A percentile compares a stretch with the other conserved stretches of the same genome.
Evolutionary conservation across 2,329 filamentous ascomycete species (phyloP).

Genomic region (Diplodia sapinea): DNA sequence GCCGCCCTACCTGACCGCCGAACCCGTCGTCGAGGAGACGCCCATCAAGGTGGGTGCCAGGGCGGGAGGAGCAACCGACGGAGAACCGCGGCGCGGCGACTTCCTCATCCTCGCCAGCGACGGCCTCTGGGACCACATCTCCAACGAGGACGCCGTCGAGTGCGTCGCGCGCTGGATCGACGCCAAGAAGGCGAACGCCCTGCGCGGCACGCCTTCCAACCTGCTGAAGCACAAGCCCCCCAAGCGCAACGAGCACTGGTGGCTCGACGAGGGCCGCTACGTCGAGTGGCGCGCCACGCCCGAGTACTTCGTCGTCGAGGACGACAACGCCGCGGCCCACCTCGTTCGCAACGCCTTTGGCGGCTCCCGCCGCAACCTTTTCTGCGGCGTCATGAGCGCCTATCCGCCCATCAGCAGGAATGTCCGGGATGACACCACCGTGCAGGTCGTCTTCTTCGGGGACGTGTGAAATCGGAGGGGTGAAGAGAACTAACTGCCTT

Average conservation of each 20-base stretch:
- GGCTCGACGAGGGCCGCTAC: conserved; percentile 39
- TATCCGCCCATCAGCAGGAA: conserved; percentile 44
- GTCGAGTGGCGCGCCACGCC: conserved; percentile 50
- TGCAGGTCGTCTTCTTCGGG: conserved; percentile 62
- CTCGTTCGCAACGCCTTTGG: conserved; percentile 60
- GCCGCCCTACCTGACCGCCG: conserved; percentile 71
- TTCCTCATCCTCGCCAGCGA: conserved; percentile 72
- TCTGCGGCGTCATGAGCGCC: conserved; percentile 48
- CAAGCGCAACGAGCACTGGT: background rate
- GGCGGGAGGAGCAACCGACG: background rate
- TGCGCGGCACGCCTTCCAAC: conserved; percentile 25
- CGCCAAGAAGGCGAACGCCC: conserved; percentile 38
- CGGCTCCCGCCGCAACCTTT: conserved; percentile 51
- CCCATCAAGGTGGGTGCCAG: conserved; percentile 49
- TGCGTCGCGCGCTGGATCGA: conserved; percentile 63
- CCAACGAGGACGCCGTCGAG: conserved; percentile 62
- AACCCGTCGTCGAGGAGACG: conserved; percentile 67
- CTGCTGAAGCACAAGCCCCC: background rate
- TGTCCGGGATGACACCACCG: conserved; percentile 58
- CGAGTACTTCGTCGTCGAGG: conserved; percentile 56
- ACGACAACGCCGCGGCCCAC: conserved; percentile 60
- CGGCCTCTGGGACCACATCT: conserved; percentile 69
- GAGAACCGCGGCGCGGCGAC: conserved; percentile 40
- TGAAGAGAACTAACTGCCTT: background rate
- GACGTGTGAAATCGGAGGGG: conserved; percentile 34